Evolutionary conservation across 805 yeast genomes (phyloP), one percentile per base, ranked within the genome.

Genomic region (Blastobotrys peoriensis): DNA sequence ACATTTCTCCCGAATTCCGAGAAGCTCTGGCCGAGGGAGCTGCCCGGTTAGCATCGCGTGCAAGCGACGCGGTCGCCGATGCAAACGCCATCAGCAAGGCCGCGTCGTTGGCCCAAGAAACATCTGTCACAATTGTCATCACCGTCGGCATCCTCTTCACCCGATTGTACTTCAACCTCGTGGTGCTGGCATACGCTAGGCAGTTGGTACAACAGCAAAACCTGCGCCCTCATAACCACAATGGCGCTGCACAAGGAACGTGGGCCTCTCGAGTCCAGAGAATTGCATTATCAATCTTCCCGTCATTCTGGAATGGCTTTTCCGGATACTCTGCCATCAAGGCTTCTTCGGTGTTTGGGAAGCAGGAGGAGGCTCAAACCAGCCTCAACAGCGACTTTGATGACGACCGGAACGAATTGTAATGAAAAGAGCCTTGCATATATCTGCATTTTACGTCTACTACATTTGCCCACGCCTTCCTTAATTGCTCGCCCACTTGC

Each of bases 121-220:
- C 60, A 4, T 60, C 65, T 4, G 65, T 76, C 48, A 78, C 81
- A 1, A 64, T 76, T 20, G 63, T 73, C 10, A 60, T 75, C n/a
- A 75, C 79, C 0, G 49, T 77, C 3, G 53, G 68, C 3, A 66
- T 78, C 20, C 64, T 75, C 2, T 58, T 65, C 4, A 48, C 70
- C 20, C 67, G 86, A 43, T 39, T 77, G 40, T 81, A 81, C 62
- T 78, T 78, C 62, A 69, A 74, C 33, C 57, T 77, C 45, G 71
- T 78, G 17, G 58, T 80, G 35, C 50, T 81, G 16, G 75, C 84
- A 4, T 81, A 75, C 58, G 72, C 82, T 42, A 74, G 75, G 42
- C 64, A 66, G 48, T 66, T 81, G 49, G 70, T 78, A 38, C 69
- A 76, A 35, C 66, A 58, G 50, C 56, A 61, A 21, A 65, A 64